phyloP scores from a whole-genome alignment of 495 filamentous ascomycete genomes.

The Daldinia loculata region DNA sequence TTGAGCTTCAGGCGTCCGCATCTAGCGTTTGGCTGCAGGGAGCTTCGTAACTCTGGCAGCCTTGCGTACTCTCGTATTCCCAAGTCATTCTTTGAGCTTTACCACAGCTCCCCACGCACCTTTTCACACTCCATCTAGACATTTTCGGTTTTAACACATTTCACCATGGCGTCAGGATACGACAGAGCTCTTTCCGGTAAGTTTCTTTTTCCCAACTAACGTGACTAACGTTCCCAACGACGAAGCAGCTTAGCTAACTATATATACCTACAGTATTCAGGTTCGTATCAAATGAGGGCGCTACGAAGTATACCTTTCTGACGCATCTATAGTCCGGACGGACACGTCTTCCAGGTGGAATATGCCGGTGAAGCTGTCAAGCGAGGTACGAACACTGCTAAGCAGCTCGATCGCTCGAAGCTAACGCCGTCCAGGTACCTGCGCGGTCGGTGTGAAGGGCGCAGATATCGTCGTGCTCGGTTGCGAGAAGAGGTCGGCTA shows the following conservation, averaged over 20 bases:
- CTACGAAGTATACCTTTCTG: conserved; percentile 40
- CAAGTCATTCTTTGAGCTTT: conserved; percentile 17
- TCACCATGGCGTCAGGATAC: conserved; percentile 82
- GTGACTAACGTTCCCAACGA: conserved; percentile 9
- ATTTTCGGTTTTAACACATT: conserved; percentile 12
- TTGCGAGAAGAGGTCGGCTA: conserved; percentile 97
- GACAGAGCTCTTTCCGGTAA: conserved; percentile 94
- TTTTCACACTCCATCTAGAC: conserved; percentile 14
- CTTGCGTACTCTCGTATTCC: conserved; percentile 35
- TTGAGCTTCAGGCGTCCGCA: conserved; percentile 17
- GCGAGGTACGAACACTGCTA: conserved; percentile 69
- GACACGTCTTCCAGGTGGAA: conserved; percentile 99
- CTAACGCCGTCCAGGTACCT: conserved; percentile 73
- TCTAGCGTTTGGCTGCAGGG: conserved; percentile 16
- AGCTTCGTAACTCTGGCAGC: conserved; percentile 49
- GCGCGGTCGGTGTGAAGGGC: conserved; percentile 97
- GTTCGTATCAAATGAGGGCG: conserved; percentile 55
- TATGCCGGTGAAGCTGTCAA: conserved; percentile 99
- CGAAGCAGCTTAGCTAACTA: conserved; percentile 50
- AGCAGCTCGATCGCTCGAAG: neutral
- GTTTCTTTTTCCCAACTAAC: conserved; percentile 44
- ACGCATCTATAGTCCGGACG: conserved; percentile 80
- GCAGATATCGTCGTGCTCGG: conserved; percentile 92
- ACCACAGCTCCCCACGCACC: conserved; percentile 15
- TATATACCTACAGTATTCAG: conserved; percentile 67